phyloP scores from a whole-genome alignment of 441 rosid species.

The Croton setiger region DNA sequence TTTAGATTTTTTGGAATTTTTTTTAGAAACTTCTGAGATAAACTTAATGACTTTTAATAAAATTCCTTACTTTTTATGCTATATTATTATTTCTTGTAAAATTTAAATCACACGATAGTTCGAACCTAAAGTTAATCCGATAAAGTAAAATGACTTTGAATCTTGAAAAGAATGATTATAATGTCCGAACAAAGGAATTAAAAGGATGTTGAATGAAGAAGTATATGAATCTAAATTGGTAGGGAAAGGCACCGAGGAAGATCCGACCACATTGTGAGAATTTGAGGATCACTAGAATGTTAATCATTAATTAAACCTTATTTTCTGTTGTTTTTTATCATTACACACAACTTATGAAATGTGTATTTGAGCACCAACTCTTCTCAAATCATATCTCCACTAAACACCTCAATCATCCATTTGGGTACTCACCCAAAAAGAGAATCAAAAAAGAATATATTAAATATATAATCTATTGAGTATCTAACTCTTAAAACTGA shows the following conservation, averaged over 20 bases:
- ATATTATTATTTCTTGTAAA: neutral
- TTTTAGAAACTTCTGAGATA: constrained; percentile 3
- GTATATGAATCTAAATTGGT: no score
- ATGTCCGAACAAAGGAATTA: no score
- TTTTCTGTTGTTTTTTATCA: neutral
- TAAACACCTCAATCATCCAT: neutral
- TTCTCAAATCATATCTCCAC: neutral
- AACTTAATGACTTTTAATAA: constrained; percentile 9
- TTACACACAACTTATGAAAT: neutral
- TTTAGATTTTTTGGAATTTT: constrained; percentile 5
- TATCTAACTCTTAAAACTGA: no score
- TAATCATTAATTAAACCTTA: constrained; percentile 13
- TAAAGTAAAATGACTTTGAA: no score
- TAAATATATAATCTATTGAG: no score
- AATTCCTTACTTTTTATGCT: neutral
- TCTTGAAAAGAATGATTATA: no score
- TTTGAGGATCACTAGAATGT: constrained; percentile 21
- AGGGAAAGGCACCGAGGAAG: constrained; percentile 12
- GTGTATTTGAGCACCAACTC: neutral
- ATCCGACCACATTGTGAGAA: constrained; percentile 58
- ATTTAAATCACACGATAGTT: neutral
- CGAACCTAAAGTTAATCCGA: neutral
- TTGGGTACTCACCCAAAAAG: neutral
- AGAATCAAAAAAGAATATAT: no score
- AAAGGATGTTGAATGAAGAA: no score